Conservation (phyloP, 352 stramenopile species). For the Globisporangium iwayamae region DNA sequence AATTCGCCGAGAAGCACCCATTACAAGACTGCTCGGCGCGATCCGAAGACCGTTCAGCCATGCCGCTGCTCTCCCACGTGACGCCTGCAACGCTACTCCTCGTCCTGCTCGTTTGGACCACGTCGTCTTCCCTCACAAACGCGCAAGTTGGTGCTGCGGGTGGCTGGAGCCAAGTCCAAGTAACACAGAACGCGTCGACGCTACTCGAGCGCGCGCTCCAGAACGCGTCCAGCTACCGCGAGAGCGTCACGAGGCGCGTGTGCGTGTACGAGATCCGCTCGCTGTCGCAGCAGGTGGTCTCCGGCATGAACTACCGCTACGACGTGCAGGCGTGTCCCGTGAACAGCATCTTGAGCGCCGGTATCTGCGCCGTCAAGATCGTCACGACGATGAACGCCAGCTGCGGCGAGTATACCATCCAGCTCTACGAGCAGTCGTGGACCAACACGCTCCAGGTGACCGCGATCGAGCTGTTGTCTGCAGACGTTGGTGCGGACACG, state of each 20-base stretch:
- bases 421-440: slow-evolving; percentile 60
- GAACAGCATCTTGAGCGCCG: slow-evolving; percentile 25
- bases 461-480: slow-evolving; percentile 23
- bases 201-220: slow-evolving; percentile 19
- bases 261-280: slow-evolving; percentile 37
- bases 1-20: neutral
- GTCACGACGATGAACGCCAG: slow-evolving; percentile 21
- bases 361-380: slow-evolving; percentile 28
- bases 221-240: slow-evolving; percentile 26
- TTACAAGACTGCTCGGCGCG: neutral
- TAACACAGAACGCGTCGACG: slow-evolving; percentile 2
- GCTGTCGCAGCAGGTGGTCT: slow-evolving; percentile 46
- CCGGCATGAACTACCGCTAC: slow-evolving; percentile 77
- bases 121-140: neutral
- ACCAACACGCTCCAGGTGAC: slow-evolving; percentile 54
- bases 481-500: neutral
- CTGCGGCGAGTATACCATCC: slow-evolving; percentile 37
- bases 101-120: neutral
- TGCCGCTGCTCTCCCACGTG: neutral
- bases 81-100: neutral
- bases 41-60: neutral
- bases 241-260: slow-evolving; percentile 26
- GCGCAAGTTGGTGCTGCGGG: neutral
- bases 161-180: neutral
- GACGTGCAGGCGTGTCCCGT: slow-evolving; percentile 51